These are phyloP conservation scores for Anisodus acutangulus DNA, from an alignment of 257 asterid genomes.

Conservation along the genomic window DNA sequence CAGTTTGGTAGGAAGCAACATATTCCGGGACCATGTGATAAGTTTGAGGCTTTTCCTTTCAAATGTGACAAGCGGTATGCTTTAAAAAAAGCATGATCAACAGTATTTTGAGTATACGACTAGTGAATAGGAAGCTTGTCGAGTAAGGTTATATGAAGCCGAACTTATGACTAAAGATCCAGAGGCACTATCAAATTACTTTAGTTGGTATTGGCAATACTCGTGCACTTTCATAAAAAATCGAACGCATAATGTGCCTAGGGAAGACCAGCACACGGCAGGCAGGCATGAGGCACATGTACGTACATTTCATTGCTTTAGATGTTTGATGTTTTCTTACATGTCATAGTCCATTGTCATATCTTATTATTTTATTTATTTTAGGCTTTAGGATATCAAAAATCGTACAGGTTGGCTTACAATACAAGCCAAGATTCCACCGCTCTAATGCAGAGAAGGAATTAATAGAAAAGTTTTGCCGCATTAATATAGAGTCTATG, in stretches of 20 bases:
- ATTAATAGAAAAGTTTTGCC: neutral
- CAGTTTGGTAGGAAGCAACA: neutral
- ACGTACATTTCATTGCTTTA: neutral
- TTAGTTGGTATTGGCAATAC: neutral
- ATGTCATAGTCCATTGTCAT: neutral
- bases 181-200: neutral
- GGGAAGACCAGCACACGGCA: neutral
- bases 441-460: no score
- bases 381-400: constrained; percentile 17
- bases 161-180: neutral
- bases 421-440: neutral
- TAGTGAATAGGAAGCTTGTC: neutral
- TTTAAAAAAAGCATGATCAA: neutral
- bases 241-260: neutral
- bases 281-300: neutral
- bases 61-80: neutral
- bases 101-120: neutral
- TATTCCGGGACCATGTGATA: neutral
- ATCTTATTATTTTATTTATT: neutral
- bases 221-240: neutral
- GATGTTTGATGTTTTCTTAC: neutral
- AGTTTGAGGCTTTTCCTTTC: neutral
- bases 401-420: neutral
- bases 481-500: neutral
- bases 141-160: neutral